phyloP scores from a whole-genome alignment of 2,329 filamentous ascomycete genomes.

The Pseudopyricularia javanii region DNA sequence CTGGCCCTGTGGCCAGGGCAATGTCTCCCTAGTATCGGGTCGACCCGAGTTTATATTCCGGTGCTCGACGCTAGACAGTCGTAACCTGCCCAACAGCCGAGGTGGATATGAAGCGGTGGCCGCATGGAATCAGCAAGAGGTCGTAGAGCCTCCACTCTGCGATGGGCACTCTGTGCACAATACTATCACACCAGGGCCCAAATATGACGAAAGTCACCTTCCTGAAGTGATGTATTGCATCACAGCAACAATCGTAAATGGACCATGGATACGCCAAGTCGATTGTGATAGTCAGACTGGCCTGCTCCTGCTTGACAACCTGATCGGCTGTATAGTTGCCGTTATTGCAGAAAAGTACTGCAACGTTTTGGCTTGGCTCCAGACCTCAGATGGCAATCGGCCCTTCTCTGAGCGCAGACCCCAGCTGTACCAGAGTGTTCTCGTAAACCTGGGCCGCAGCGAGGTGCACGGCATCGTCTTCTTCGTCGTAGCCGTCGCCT shows the following conservation, averaged over 20 bases:
- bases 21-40: too few species aligned
- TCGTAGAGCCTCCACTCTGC: too few species aligned
- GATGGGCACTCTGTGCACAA: background rate
- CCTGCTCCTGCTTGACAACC: too few species aligned
- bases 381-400: background rate
- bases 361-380: too few species aligned
- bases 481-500: slow-evolving; percentile 19
- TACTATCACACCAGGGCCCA: background rate
- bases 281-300: background rate
- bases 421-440: slow-evolving; percentile 62
- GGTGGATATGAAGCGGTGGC: too few species aligned
- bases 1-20: too few species aligned
- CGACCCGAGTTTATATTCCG: too few species aligned
- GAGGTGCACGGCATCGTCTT: slow-evolving; percentile 41
- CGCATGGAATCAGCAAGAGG: too few species aligned
- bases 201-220: background rate
- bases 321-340: background rate
- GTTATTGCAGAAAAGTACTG: background rate
- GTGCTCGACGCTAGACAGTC: too few species aligned
- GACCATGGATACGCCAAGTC: background rate
- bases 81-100: too few species aligned
- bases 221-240: background rate
- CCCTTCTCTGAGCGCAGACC: slow-evolving; percentile 46
- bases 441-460: slow-evolving; percentile 70
- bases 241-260: background rate